Conservation (phyloP, 2,329 filamentous ascomycete genomes). For the Aspergillus sp. region DNA sequence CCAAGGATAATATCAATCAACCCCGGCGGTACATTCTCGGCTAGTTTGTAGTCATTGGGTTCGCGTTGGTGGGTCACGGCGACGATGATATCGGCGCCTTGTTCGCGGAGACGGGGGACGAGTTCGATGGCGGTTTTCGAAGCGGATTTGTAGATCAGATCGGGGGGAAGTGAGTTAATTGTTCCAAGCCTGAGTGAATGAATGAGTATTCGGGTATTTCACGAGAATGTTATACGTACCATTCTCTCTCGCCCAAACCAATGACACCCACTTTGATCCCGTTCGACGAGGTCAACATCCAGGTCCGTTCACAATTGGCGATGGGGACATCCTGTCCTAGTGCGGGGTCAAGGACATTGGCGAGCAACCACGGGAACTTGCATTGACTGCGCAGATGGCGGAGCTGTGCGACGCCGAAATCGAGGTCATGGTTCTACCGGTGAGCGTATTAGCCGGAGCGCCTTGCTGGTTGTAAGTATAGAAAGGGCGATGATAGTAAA, state of each 20-base stretch:
- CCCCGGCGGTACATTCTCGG: slow-evolving; percentile 65
- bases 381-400: slow-evolving; percentile 69
- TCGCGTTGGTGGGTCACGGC: slow-evolving; percentile 83
- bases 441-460: neutral
- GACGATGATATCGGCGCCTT: slow-evolving; percentile 80
- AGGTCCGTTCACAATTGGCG: slow-evolving; percentile 70
- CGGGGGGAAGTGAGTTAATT: slow-evolving; percentile 79
- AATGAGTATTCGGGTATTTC: neutral
- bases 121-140: slow-evolving; percentile 72
- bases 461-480: neutral
- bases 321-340: slow-evolving; percentile 72
- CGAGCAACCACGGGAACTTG: slow-evolving; percentile 83
- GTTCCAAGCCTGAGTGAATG: slow-evolving; percentile 64
- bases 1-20: slow-evolving; percentile 82
- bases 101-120: slow-evolving; percentile 66
- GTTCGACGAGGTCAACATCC: slow-evolving; percentile 75
- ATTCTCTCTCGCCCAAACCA: slow-evolving; percentile 82
- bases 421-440: slow-evolving; percentile 78
- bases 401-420: slow-evolving; percentile 84
- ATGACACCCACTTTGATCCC: slow-evolving; percentile 84
- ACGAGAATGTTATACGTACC: slow-evolving; percentile 42
- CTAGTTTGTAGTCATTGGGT: slow-evolving; percentile 85
- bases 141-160: slow-evolving; percentile 78
- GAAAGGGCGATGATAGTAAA: slow-evolving; percentile 16
- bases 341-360: slow-evolving; percentile 81